Conservation (phyloP, 2,329 filamentous ascomycete genomes). For the Xylariomycetidae sp. region DNA sequence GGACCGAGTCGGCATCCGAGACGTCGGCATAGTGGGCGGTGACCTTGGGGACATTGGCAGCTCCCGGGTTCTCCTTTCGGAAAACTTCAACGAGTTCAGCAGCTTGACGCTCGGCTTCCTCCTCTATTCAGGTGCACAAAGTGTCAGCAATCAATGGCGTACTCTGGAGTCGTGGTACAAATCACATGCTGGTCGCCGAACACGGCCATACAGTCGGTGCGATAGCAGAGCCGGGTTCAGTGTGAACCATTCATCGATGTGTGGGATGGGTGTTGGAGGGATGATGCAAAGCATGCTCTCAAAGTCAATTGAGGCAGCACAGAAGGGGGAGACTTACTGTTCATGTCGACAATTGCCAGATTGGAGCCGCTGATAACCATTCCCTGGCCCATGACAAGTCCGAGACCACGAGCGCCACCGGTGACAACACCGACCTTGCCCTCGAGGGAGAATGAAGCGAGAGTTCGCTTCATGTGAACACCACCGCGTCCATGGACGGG, state of each 20-base stretch:
- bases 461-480: constrained; percentile 77
- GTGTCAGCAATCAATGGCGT: constrained; percentile 10
- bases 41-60: constrained; percentile 69
- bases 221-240: too few relatives aligned
- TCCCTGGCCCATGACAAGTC: constrained; percentile 88
- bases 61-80: constrained; percentile 71
- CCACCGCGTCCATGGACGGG: constrained; percentile 74
- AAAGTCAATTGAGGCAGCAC: too few relatives aligned
- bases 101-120: constrained; percentile 77
- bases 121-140: constrained; percentile 47
- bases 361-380: constrained; percentile 84
- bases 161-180: constrained; percentile 1
- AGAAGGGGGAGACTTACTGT: constrained; percentile 68
- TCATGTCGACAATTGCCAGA: constrained; percentile 89
- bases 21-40: constrained; percentile 91
- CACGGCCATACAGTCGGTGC: background rate
- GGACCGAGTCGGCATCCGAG: constrained; percentile 73
- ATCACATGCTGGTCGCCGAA: background rate
- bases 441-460: constrained; percentile 82
- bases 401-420: constrained; percentile 82
- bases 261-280: too few relatives aligned
- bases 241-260: too few relatives aligned
- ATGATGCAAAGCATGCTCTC: too few relatives aligned
- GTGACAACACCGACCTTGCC: constrained; percentile 81
- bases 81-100: constrained; percentile 70